Conservation (phyloP, 2,329 filamentous ascomycete genomes). For the Ambrosiella xylebori region DNA sequence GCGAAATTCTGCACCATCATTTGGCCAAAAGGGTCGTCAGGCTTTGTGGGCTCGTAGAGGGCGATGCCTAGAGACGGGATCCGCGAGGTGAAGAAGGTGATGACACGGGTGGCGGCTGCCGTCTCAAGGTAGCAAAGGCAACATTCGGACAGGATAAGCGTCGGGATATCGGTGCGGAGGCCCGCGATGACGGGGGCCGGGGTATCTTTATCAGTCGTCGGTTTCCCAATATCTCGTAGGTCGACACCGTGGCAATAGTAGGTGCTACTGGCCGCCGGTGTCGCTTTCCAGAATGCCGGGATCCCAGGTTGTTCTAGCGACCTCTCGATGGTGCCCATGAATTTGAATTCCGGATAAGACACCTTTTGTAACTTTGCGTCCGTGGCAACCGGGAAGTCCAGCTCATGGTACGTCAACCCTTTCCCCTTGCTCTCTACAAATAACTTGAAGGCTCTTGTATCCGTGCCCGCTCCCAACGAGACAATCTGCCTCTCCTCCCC, state of each 20-base stretch:
- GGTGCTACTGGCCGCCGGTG: constrained; percentile 19
- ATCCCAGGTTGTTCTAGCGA: constrained; percentile 20
- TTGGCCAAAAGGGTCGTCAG: constrained; percentile 69
- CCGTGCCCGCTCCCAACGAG: constrained; percentile 82
- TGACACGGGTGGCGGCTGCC: constrained; percentile 41
- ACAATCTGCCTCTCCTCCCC: constrained; percentile 51
- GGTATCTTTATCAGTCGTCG: background rate
- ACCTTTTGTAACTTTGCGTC: constrained; percentile 42
- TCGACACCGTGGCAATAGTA: constrained; percentile 51
- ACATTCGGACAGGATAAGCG: constrained; percentile 82
- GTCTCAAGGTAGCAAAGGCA: constrained; percentile 78
- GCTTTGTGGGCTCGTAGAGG: constrained; percentile 77
- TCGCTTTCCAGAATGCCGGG: background rate
- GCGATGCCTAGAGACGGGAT: constrained; percentile 40
- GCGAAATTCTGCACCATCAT: constrained; percentile 88
- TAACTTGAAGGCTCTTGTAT: constrained; percentile 72
- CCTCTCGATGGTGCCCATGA: constrained; percentile 15
- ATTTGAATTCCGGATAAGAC: constrained; percentile 26
- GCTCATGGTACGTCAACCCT: constrained; percentile 64
- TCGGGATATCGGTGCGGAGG: constrained; percentile 46
- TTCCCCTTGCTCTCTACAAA: constrained; percentile 27
- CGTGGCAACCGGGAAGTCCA: constrained; percentile 73
- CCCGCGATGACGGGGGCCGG: constrained; percentile 19
- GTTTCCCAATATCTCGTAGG: constrained; percentile 37
- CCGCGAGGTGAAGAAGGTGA: constrained; percentile 44